These are phyloP conservation scores for Irpex sp. DNA, from an alignment of 1,284 basidiomycete species.

Conservation along the genomic window DNA sequence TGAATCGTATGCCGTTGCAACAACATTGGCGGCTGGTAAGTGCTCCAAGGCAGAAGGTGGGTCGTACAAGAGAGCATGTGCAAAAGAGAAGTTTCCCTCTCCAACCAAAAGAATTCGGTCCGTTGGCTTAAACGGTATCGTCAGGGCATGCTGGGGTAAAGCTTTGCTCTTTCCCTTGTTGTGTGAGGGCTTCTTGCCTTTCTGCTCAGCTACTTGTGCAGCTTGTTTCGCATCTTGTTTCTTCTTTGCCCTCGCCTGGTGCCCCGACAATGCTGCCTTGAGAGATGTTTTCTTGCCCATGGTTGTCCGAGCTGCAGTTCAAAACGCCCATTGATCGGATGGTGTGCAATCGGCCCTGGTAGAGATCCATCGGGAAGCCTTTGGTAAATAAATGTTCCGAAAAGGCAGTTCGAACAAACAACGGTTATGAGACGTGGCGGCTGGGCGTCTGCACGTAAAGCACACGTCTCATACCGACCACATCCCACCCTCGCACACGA, in stretches of 20 bases:
- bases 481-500: background rate
- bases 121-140: conserved; percentile 67
- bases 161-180: conserved; percentile 25
- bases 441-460: conserved; percentile 2
- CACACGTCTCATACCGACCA: conserved; percentile 9
- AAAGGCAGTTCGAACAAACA: conserved; percentile 3
- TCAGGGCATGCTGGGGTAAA: conserved; percentile 29
- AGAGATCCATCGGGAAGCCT: conserved; percentile 33
- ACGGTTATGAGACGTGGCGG: conserved; percentile 12
- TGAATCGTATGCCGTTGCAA: conserved; percentile 86
- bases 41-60: conserved; percentile 44
- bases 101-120: conserved; percentile 87
- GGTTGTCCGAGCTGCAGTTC: conserved; percentile 30
- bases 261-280: conserved; percentile 60
- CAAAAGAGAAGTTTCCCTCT: conserved; percentile 96
- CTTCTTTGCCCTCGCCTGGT: conserved; percentile 60
- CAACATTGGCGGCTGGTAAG: conserved; percentile 64
- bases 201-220: conserved; percentile 44
- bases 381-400: conserved; percentile 15
- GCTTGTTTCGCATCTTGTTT: conserved; percentile 46
- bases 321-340: no score
- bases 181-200: conserved; percentile 29
- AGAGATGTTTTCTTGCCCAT: conserved; percentile 47
- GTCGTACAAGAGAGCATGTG: conserved; percentile 64
- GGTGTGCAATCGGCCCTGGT: no score